Conservation (phyloP, 148 eudicot species). For the Rhododendron simsii region DNA sequence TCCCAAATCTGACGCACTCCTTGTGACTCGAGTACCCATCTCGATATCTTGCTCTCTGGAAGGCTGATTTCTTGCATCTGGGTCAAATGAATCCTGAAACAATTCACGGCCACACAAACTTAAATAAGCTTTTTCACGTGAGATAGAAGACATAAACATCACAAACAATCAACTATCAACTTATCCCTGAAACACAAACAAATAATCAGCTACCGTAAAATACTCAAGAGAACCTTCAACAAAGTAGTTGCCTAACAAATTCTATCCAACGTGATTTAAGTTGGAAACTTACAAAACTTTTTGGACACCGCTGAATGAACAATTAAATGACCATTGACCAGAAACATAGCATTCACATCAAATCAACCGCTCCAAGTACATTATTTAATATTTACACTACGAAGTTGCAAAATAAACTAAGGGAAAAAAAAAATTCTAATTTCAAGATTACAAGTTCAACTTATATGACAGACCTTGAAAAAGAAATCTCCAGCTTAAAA, state of each 20-base stretch:
- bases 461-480: background rate
- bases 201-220: background rate
- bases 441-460: background rate
- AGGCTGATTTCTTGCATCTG: constrained; percentile 29
- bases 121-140: background rate
- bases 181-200: background rate
- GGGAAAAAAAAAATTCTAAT: background rate
- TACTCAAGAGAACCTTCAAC: background rate
- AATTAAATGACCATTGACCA: background rate
- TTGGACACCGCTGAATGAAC: background rate
- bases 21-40: constrained; percentile 42
- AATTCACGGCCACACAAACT: background rate
- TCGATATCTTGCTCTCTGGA: constrained; percentile 37
- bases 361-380: background rate
- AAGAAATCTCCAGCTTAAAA: background rate
- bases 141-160: background rate
- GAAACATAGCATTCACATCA: background rate
- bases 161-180: background rate
- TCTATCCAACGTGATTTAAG: background rate
- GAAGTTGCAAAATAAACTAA: background rate
- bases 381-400: background rate
- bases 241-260: background rate
- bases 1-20: constrained; percentile 43
- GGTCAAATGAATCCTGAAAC: constrained; percentile 44
- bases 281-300: background rate